Evolutionary conservation across 148 eudicot species (phyloP), one percentile per base, ranked within the genome.

Genomic region (Persicaria maculosa): DNA sequence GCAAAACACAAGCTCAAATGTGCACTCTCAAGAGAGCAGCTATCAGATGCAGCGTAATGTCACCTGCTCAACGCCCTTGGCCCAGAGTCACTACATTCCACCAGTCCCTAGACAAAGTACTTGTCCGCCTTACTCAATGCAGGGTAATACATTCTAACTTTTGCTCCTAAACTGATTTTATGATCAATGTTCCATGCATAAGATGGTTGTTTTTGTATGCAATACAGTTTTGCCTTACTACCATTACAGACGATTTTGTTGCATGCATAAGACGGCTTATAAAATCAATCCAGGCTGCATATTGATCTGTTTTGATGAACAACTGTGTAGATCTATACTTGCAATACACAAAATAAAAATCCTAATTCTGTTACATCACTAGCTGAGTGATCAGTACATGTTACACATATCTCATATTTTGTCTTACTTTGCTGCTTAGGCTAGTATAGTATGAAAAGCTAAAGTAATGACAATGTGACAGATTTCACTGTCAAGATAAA

Each of bases 1-100:
- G 8, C 19, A 50, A 3, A 68, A 57, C 47, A 70, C 16, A 47
- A 68, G 69, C 14, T 19, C 70, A 57, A 69, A 79, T 75, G 47
- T 74, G 43, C 44, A 65, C 31, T 52, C 78, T 46, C 79, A 77
- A 71, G 80, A 76, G 44, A 80, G 74, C 50, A 72, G 77, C 75
- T 71, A 54, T 47, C 76, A 77, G 77, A 76, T 67, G 16, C 72
- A 64, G 31, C 69, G 73, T 9, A 70, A 80, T 20, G 72, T 80
- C 53, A 59, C 79, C 52, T 72, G 73, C 74, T 77, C 76, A 52
- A 65, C 77, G 67, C 81, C 62, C 53, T 72, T 53, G 48, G 20
- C 31, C 52, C 85, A 77, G 52, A 55, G 36, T 54, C 50, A 44
- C 14, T n/a, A 68, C 52, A 40, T 44, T 67, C 31, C 55, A 45